Conservation (phyloP, 352 stramenopile genomes). For the Globisporangium cylindrosporum region DNA sequence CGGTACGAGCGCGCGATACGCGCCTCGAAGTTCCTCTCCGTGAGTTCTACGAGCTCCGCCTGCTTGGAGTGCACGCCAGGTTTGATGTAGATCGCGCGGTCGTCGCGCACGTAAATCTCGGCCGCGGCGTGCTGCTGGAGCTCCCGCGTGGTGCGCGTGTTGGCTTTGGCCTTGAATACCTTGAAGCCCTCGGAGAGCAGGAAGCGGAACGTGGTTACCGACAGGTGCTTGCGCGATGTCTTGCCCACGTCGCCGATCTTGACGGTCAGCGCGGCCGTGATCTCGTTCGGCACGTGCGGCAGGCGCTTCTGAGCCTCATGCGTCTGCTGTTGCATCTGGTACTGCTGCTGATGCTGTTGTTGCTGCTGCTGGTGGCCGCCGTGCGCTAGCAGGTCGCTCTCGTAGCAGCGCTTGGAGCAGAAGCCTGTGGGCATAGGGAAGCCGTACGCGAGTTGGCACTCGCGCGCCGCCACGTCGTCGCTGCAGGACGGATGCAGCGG, state of each 20-base stretch:
- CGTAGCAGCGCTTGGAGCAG: slow-evolving; percentile 46
- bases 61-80: slow-evolving; percentile 78
- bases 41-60: slow-evolving; percentile 71
- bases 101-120: slow-evolving; percentile 53
- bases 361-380: neutral
- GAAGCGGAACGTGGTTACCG: slow-evolving; percentile 62
- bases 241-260: slow-evolving; percentile 71
- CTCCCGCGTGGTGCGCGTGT: slow-evolving; percentile 52
- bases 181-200: slow-evolving; percentile 70
- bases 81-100: slow-evolving; percentile 72
- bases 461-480: slow-evolving; percentile 30
- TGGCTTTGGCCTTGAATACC: slow-evolving; percentile 67
- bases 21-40: slow-evolving; percentile 58
- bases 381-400: slow-evolving; percentile 22
- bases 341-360: neutral
- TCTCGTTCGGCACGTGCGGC: slow-evolving; percentile 48
- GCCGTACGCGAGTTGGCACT: slow-evolving; percentile 35
- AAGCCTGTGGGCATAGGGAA: slow-evolving; percentile 29
- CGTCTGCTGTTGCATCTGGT: neutral
- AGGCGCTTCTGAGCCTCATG: slow-evolving; percentile 4
- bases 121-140: slow-evolving; percentile 31
- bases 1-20: slow-evolving; percentile 71
- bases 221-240: slow-evolving; percentile 70
- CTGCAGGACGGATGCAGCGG: slow-evolving; percentile 37
- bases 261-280: slow-evolving; percentile 63